phyloP scores from a whole-genome alignment of 2,329 filamentous ascomycete species.

The Keithomyces neogunnii region DNA sequence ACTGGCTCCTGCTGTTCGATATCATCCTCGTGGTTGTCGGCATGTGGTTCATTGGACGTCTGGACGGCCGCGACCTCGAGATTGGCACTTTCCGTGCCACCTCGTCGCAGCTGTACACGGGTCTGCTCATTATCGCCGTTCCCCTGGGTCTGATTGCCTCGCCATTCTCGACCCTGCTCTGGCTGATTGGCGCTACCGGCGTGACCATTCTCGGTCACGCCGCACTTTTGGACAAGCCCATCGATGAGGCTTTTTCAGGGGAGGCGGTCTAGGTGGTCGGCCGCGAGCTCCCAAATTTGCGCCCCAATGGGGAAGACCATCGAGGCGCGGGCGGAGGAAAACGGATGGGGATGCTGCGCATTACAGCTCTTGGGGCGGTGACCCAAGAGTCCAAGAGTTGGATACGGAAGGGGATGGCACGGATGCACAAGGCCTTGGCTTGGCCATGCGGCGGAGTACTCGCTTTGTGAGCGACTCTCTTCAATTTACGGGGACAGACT shows the following conservation, averaged over 20 bases:
- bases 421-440: slow-evolving; percentile 47
- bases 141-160: slow-evolving; percentile 80
- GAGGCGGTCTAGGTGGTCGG: slow-evolving; percentile 99
- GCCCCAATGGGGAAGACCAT: slow-evolving; percentile 99
- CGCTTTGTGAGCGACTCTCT: slow-evolving; percentile 52
- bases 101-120: slow-evolving; percentile 89
- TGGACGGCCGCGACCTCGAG: slow-evolving; percentile 81
- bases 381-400: slow-evolving; percentile 54
- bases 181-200: slow-evolving; percentile 92
- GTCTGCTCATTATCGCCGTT: slow-evolving; percentile 71
- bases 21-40: slow-evolving; percentile 80
- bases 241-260: slow-evolving; percentile 99
- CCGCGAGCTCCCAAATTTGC: slow-evolving; percentile 94
- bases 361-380: slow-evolving; percentile 15
- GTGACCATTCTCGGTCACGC: slow-evolving; percentile 94
- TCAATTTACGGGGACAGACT: slow-evolving; percentile 51
- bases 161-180: slow-evolving; percentile 77
- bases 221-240: slow-evolving; percentile 92
- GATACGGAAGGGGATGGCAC: slow-evolving; percentile 50
- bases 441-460: slow-evolving; percentile 34
- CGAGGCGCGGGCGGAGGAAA: slow-evolving; percentile 71
- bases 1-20: slow-evolving; percentile 79
- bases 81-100: slow-evolving; percentile 76
- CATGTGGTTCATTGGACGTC: slow-evolving; percentile 85
- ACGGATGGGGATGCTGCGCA: slow-evolving; percentile 38